Percentiles rank a stretch among this genome's conserved stretches.
Evolutionary conservation across 768 basidiomycete genomes (phyloP).

Genomic region (Mycena pura): DNA sequence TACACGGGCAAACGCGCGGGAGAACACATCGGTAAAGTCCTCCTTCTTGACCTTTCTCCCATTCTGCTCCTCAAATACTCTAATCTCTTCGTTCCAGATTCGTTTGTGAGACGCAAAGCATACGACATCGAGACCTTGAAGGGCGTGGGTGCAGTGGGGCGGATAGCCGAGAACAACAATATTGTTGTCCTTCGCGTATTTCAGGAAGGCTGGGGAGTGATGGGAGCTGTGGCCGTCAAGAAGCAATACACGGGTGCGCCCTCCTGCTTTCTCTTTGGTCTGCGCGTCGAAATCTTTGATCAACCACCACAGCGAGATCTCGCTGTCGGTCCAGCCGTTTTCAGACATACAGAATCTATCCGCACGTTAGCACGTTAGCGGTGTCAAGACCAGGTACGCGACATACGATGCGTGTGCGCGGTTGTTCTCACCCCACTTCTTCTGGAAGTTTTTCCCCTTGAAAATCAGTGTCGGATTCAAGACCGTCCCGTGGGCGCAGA

Average conservation of each 20-base stretch:
- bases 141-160: conserved; percentile 47
- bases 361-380: conserved; percentile 6
- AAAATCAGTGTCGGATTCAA: conserved; percentile 43
- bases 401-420: conserved; percentile 40
- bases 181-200: conserved; percentile 41
- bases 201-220: conserved; percentile 39
- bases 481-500: conserved; percentile 46
- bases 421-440: conserved; percentile 45
- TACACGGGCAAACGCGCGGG: conserved; percentile 22
- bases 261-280: conserved; percentile 43
- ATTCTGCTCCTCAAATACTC: conserved; percentile 33
- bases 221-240: conserved; percentile 54
- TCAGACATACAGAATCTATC: conserved; percentile 33
- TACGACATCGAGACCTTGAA: conserved; percentile 53
- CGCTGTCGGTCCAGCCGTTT: conserved; percentile 42
- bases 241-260: conserved; percentile 37
- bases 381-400: not conserved
- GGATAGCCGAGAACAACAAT: too few relatives aligned
- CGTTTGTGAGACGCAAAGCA: conserved; percentile 50
- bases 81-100: conserved; percentile 31
- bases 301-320: conserved; percentile 33
- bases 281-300: conserved; percentile 38
- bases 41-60: conserved; percentile 32
- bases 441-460: conserved; percentile 43
- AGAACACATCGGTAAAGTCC: conserved; percentile 35